Base-by-base conservation (phyloP, 2,329 filamentous ascomycete genomes). In the Diaporthe ilicicola region DNA sequence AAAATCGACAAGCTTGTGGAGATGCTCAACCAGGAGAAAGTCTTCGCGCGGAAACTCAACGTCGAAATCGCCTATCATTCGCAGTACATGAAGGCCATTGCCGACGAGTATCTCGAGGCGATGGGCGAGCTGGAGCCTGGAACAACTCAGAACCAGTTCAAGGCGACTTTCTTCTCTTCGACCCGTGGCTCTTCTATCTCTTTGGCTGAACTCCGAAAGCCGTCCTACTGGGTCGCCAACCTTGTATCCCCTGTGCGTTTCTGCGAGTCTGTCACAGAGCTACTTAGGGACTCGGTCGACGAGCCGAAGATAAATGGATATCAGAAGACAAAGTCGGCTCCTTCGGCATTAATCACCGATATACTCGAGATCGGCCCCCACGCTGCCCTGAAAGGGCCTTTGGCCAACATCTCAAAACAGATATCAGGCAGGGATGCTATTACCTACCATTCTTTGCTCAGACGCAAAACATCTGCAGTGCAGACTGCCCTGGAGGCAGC, bases 31-130 rank as follows among this genome's bases (percentile, higher is more conserved):
- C 70, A 67, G 15, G 73, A 69, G 2, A 70, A 61, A 5, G 29
- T 76, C 8, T 78, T 79, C 56, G 74, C 75, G 9, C 72, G 76
- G 24, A 73, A 73, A 59, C 75, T 82, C 22, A 73, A 74, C 32
- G 78, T 82, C 8, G 75, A 76, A 46, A 76, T 75, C 13, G 80
- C 80, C 15, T 81, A 81, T 71, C 80, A 81, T 71, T 81, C 80
- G 3, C 76, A 76, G 50, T 75, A 76, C 39, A 81, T 79, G 76
- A 68, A 46, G 29, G 68, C 72, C 0, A 68, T 73, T 1, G 73
- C 73, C 34, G 71, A 73, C 8, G 73, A 71, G 10, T 78, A 78
- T 67, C 73, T 74, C 17, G 56, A 59, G 29, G 50, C 70, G 1
- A 73, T 77, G 34, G 73, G 72, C 15, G 66, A 71, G 22, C 69